These are phyloP conservation scores for Aurantiochytrium sp. DNA, from an alignment of 108 stramenopile species.

Conservation along the genomic window DNA sequence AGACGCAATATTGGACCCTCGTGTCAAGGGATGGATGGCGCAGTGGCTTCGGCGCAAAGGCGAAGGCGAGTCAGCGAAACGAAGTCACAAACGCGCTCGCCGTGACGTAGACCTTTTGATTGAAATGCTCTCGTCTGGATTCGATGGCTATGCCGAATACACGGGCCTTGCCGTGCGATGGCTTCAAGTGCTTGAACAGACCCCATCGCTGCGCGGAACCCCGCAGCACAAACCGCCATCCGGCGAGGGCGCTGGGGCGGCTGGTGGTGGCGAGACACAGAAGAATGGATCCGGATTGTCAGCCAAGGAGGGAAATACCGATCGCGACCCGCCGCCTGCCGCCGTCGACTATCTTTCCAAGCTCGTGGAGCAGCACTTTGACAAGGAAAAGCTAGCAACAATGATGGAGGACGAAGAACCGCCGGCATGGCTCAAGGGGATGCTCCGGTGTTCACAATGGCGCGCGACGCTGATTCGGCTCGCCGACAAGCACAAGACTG, in stretches of 20 bases:
- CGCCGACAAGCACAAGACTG: conserved; percentile 8
- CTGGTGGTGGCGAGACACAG: not conserved
- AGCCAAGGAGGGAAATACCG: not conserved
- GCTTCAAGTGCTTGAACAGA: not conserved
- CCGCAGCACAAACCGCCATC: not conserved
- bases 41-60: not conserved
- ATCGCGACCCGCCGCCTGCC: not conserved
- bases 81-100: not conserved
- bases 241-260: not conserved
- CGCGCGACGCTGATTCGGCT: not conserved
- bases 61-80: not conserved
- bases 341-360: not conserved
- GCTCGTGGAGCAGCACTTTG: not conserved
- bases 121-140: not conserved
- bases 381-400: not conserved
- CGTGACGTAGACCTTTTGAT: not conserved
- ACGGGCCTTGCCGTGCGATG: not conserved
- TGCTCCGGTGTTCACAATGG: not conserved
- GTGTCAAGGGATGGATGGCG: not conserved
- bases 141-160: not conserved
- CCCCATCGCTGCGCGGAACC: not conserved
- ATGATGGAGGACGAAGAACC: not conserved
- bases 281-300: not conserved
- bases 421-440: not conserved
- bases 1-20: conserved; percentile 1